Percentiles rank a stretch among this genome's conserved stretches.
These are phyloP conservation scores for Dactylorhiza incarnata DNA, from an alignment of 106 monocot species.

Conservation along the genomic window DNA sequence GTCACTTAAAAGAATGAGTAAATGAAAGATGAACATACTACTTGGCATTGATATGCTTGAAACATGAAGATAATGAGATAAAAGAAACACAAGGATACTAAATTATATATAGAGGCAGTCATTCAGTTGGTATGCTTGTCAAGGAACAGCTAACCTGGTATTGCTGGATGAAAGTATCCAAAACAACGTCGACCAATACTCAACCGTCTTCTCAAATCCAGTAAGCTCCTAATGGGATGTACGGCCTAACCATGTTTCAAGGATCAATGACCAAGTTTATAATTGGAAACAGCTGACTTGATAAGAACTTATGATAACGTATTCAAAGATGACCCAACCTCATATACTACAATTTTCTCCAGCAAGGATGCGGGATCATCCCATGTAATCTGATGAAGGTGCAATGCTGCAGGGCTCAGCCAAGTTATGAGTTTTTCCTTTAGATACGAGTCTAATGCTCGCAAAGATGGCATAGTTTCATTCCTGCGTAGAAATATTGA, in stretches of 20 bases:
- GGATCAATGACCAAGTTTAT: constrained; percentile 1
- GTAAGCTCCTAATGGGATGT: constrained; percentile 75
- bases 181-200: constrained; percentile 75
- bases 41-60: not conserved
- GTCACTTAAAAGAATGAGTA: not conserved
- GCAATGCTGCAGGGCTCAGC: constrained; percentile 82
- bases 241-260: constrained; percentile 48
- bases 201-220: constrained; percentile 80
- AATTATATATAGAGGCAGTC: not conserved
- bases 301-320: not conserved
- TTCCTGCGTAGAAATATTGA: constrained; percentile 22
- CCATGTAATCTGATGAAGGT: constrained; percentile 87
- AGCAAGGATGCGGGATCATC: constrained; percentile 85
- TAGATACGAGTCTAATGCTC: constrained; percentile 62
- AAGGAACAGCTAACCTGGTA: constrained; percentile 47
- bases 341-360: constrained; percentile 91
- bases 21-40: not conserved
- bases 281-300: not conserved
- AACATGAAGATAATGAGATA: not conserved
- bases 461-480: constrained; percentile 51
- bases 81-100: not conserved
- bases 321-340: constrained; percentile 20
- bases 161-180: constrained; percentile 87
- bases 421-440: constrained; percentile 81
- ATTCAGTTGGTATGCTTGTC: not conserved